phyloP scores from a whole-genome alignment of 2,329 filamentous ascomycete genomes.

The Aureobasidium zeae region DNA sequence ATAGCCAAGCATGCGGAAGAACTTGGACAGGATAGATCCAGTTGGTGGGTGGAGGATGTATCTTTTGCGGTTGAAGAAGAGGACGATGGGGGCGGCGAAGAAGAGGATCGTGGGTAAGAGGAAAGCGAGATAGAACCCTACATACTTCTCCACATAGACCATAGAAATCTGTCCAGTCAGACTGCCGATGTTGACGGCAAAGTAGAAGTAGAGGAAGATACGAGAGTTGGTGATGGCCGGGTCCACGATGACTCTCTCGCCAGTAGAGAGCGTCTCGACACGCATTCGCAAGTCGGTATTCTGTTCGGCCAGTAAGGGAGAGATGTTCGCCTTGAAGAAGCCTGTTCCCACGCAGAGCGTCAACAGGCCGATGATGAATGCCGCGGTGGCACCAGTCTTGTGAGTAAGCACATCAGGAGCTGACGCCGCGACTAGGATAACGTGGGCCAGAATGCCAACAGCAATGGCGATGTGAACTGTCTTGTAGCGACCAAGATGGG shows the following conservation, averaged over 20 bases:
- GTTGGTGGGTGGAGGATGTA: constrained; percentile 58
- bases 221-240: constrained; percentile 37
- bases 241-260: constrained; percentile 38
- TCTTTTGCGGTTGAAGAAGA: constrained; percentile 20
- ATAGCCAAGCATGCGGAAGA: constrained; percentile 50
- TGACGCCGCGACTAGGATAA: constrained; percentile 26
- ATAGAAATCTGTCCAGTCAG: constrained; percentile 55
- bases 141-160: constrained; percentile 55
- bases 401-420: constrained; percentile 23
- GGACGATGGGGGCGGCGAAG: constrained; percentile 34
- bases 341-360: constrained; percentile 36
- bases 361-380: constrained; percentile 34
- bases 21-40: constrained; percentile 62
- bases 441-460: constrained; percentile 32
- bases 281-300: constrained; percentile 32
- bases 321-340: constrained; percentile 67
- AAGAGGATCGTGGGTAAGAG: constrained; percentile 55
- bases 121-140: constrained; percentile 58
- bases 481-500: constrained; percentile 33
- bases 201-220: constrained; percentile 55
- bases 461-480: constrained; percentile 32
- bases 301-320: constrained; percentile 39
- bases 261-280: constrained; percentile 30
- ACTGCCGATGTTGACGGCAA: constrained; percentile 61
- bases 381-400: constrained; percentile 29